Evolutionary conservation across 2,329 filamentous ascomycete genomes (phyloP).

Genomic region (Exophiala alcalophila): DNA sequence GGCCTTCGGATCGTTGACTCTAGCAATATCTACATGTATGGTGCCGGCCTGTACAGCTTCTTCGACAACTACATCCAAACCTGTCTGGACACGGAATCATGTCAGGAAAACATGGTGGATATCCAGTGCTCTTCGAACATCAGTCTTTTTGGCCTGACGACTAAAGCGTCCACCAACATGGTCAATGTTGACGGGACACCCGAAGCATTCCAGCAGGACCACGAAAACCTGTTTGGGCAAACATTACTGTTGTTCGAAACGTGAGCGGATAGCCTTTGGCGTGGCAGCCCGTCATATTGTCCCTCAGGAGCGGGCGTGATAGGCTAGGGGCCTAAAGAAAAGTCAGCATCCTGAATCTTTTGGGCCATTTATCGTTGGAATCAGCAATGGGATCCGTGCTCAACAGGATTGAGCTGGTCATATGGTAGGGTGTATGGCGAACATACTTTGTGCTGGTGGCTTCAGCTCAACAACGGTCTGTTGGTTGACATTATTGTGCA

Average conservation of each 20-base stretch:
- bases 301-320: no score
- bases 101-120: constrained; percentile 75
- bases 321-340: no score
- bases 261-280: constrained; percentile 11
- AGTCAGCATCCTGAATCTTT: background rate
- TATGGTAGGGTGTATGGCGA: constrained; percentile 3
- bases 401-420: constrained; percentile 2
- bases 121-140: constrained; percentile 62
- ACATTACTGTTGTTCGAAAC: constrained; percentile 54
- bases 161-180: constrained; percentile 74
- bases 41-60: constrained; percentile 76
- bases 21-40: constrained; percentile 65
- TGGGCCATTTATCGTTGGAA: constrained; percentile 7
- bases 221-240: constrained; percentile 64
- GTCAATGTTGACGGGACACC: constrained; percentile 59
- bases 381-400: background rate
- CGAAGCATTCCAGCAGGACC: constrained; percentile 57
- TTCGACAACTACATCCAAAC: constrained; percentile 76
- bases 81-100: constrained; percentile 65
- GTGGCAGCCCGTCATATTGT: no score
- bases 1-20: constrained; percentile 70
- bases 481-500: constrained; percentile 8
- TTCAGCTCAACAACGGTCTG: constrained; percentile 5
- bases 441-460: constrained; percentile 6
- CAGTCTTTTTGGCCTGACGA: constrained; percentile 66